Evolutionary conservation across 345 rosid genomes (phyloP).

Genomic region (Tarenaya hassleriana): DNA sequence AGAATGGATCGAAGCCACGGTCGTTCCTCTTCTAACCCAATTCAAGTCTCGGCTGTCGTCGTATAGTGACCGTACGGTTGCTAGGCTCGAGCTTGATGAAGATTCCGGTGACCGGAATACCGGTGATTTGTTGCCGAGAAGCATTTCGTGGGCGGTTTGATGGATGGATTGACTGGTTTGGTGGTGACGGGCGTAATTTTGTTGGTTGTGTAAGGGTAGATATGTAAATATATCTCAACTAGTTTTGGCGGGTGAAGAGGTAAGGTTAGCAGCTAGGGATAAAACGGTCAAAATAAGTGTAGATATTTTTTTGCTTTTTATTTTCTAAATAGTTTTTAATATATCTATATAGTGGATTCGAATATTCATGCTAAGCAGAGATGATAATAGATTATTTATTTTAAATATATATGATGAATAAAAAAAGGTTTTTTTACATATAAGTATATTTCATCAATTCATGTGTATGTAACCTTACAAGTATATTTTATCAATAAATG

Average conservation of each 20-base stretch:
- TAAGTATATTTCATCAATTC: too few relatives aligned
- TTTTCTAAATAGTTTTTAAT: too few relatives aligned
- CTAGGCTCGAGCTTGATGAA: constrained; percentile 28
- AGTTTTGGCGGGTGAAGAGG: background rate
- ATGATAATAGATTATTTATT: too few relatives aligned
- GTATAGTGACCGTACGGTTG: constrained; percentile 26
- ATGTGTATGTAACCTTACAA: too few relatives aligned
- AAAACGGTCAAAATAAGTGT: background rate
- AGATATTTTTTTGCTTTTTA: background rate
- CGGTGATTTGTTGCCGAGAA: constrained; percentile 24
- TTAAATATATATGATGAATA: too few relatives aligned
- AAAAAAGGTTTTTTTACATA: too few relatives aligned
- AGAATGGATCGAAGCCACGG: constrained; percentile 63
- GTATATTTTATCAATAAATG: too few relatives aligned
- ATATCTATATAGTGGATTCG: too few relatives aligned
- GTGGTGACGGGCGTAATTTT: constrained; percentile 9
- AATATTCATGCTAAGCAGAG: too few relatives aligned
- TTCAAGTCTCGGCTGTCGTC: constrained; percentile 33
- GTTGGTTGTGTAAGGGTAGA: constrained; percentile 19
- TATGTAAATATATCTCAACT: constrained; percentile 30
- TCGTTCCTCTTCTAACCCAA: constrained; percentile 63
- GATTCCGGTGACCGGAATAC: constrained; percentile 11
- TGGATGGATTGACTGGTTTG: constrained; percentile 12
- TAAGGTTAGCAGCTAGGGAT: background rate
- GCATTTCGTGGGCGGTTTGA: constrained; percentile 24